Conservation (phyloP, 73 alveolate species). For the Chromera velia region DNA sequence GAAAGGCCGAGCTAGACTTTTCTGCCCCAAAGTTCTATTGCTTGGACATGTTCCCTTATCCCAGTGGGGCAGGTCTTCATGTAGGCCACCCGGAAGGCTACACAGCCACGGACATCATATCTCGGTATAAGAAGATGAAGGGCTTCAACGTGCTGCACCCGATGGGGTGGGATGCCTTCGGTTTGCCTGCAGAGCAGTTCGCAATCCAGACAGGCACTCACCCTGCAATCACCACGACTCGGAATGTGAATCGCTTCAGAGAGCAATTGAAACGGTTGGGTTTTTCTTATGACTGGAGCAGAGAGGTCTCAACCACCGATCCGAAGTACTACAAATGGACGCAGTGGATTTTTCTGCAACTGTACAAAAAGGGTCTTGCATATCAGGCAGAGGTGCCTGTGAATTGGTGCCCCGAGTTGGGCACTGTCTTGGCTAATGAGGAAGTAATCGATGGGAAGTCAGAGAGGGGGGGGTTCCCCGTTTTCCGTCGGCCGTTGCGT, state of each 20-base stretch:
- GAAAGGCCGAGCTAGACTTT: not conserved
- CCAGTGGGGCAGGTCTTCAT: conserved; percentile 57
- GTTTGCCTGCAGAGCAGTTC: conserved; percentile 70
- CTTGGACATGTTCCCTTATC: conserved; percentile 63
- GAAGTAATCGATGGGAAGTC: conserved; percentile 62
- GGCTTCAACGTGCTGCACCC: conserved; percentile 63
- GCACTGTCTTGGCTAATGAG: conserved; percentile 66
- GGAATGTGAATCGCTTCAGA: conserved; percentile 52
- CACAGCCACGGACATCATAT: conserved; percentile 50
- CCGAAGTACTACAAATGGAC: conserved; percentile 60
- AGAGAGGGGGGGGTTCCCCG: conserved; percentile 64
- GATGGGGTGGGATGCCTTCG: conserved; percentile 74
- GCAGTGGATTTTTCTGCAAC: conserved; percentile 47
- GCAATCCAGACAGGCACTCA: conserved; percentile 48
- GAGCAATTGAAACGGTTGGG: conserved; percentile 48
- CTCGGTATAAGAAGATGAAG: conserved; percentile 32
- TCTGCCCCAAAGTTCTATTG: conserved; percentile 38
- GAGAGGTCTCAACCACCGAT: conserved; percentile 48
- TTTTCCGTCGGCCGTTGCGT: conserved; percentile 44
- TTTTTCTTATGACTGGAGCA: conserved; percentile 60
- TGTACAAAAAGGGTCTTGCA: conserved; percentile 56
- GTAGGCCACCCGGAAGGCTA: conserved; percentile 66
- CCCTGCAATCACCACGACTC: conserved; percentile 52
- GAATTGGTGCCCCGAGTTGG: conserved; percentile 64
- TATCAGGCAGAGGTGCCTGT: conserved; percentile 58